These are phyloP conservation scores for Vickermania ingenoplastis DNA, from an alignment of 208 protist species.

Conservation along the genomic window DNA sequence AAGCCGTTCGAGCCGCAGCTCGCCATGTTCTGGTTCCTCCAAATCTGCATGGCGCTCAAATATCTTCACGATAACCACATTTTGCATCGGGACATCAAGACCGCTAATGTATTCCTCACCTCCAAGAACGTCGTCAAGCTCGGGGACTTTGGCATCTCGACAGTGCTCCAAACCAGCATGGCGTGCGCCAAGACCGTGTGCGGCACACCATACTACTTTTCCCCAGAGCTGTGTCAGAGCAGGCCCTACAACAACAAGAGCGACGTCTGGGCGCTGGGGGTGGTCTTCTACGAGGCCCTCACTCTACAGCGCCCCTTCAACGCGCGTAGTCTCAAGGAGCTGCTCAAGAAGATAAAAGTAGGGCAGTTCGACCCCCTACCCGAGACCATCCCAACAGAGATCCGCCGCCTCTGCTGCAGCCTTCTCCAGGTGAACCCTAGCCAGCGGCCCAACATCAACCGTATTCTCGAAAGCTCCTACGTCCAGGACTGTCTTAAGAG, in stretches of 20 bases:
- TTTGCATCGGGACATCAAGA: constrained; percentile 87
- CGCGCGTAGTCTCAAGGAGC: constrained; percentile 80
- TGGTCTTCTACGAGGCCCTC: constrained; percentile 87
- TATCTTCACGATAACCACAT: constrained; percentile 91
- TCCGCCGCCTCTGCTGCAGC: constrained; percentile 66
- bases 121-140: constrained; percentile 84
- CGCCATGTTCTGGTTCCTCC: constrained; percentile 88
- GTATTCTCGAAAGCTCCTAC: constrained; percentile 77
- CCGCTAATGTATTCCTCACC: constrained; percentile 86
- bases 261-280: constrained; percentile 89
- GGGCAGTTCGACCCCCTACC: constrained; percentile 85
- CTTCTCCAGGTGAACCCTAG: constrained; percentile 76
- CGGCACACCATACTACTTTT: constrained; percentile 96
- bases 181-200: constrained; percentile 89
- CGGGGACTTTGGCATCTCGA: constrained; percentile 90
- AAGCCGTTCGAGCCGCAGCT: constrained; percentile 76
- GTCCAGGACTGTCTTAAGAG: constrained; percentile 70
- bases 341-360: constrained; percentile 85
- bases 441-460: constrained; percentile 82
- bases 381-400: constrained; percentile 54
- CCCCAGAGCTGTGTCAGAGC: constrained; percentile 92
- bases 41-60: constrained; percentile 86
- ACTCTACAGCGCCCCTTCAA: constrained; percentile 88
- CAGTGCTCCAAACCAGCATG: constrained; percentile 88
- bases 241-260: constrained; percentile 92